These are phyloP conservation scores for Moesziomyces globuligerus DNA, from an alignment of 1,284 basidiomycete genomes.

Conservation along the genomic window DNA sequence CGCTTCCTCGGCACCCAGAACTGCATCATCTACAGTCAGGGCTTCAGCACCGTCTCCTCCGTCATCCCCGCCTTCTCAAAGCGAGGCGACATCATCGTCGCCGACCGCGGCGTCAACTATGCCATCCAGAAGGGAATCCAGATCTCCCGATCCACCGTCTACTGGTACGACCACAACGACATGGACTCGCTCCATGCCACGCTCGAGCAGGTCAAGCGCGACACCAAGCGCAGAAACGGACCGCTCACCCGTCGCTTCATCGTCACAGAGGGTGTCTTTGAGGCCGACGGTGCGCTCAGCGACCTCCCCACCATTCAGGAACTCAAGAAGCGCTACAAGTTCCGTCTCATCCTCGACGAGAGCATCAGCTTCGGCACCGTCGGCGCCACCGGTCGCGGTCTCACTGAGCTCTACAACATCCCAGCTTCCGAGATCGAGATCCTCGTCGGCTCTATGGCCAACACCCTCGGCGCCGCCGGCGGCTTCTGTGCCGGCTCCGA, in stretches of 20 bases:
- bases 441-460: slow-evolving; percentile 82
- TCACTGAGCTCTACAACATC: slow-evolving; percentile 92
- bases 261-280: slow-evolving; percentile 95
- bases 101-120: slow-evolving; percentile 92
- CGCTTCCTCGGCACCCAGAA: slow-evolving; percentile 89
- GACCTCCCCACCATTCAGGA: slow-evolving; percentile 93
- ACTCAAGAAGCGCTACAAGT: slow-evolving; percentile 94
- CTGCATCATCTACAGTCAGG: slow-evolving; percentile 93
- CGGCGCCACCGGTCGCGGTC: slow-evolving; percentile 89
- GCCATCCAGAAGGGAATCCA: slow-evolving; percentile 97
- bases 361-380: slow-evolving; percentile 91
- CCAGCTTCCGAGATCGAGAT: slow-evolving; percentile 74
- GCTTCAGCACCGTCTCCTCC: slow-evolving; percentile 89
- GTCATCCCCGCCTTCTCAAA: slow-evolving; percentile 98
- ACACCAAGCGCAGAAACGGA: slow-evolving; percentile 81
- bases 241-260: slow-evolving; percentile 93
- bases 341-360: slow-evolving; percentile 93
- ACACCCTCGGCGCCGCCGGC: slow-evolving; percentile 82
- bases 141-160: slow-evolving; percentile 88
- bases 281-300: slow-evolving; percentile 89
- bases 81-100: slow-evolving; percentile 97
- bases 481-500: slow-evolving; percentile 94
- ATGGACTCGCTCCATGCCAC: slow-evolving; percentile 89
- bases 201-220: slow-evolving; percentile 83
- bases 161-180: slow-evolving; percentile 96